These are phyloP conservation scores for Paramarasmius palmivorus DNA, from an alignment of 1,284 basidiomycete species.

Conservation along the genomic window DNA sequence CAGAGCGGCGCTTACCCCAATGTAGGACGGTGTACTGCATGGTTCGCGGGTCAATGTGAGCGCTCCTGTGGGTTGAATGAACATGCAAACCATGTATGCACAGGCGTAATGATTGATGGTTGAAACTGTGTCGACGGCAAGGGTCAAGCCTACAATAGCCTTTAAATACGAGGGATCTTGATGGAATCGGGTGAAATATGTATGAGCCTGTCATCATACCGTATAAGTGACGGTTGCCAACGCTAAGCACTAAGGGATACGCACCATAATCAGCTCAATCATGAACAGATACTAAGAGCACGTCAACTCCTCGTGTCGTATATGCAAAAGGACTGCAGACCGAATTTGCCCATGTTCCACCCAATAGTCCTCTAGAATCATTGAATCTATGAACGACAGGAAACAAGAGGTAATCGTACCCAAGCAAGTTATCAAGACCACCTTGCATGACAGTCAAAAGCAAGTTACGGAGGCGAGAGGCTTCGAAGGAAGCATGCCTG, in stretches of 20 bases:
- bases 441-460: too few relatives aligned
- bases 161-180: not conserved
- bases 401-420: too few relatives aligned
- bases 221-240: not conserved
- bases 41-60: too few relatives aligned
- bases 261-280: slow-evolving; percentile 1
- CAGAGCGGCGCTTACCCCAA: not conserved
- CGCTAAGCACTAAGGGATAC: not conserved
- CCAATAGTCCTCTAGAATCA: not conserved
- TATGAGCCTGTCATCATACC: not conserved
- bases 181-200: not conserved
- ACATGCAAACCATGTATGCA: not conserved
- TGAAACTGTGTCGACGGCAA: not conserved
- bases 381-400: too few relatives aligned
- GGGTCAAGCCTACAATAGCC: not conserved
- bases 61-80: not conserved
- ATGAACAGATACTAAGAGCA: slow-evolving; percentile 1
- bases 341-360: slow-evolving; percentile 1
- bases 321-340: not conserved
- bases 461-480: too few relatives aligned
- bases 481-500: too few relatives aligned
- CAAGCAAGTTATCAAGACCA: too few relatives aligned
- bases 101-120: not conserved
- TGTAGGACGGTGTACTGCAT: not conserved
- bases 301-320: too few relatives aligned